Conservation (phyloP, 495 filamentous ascomycete genomes). For the Sabuloglossum arenarium region DNA sequence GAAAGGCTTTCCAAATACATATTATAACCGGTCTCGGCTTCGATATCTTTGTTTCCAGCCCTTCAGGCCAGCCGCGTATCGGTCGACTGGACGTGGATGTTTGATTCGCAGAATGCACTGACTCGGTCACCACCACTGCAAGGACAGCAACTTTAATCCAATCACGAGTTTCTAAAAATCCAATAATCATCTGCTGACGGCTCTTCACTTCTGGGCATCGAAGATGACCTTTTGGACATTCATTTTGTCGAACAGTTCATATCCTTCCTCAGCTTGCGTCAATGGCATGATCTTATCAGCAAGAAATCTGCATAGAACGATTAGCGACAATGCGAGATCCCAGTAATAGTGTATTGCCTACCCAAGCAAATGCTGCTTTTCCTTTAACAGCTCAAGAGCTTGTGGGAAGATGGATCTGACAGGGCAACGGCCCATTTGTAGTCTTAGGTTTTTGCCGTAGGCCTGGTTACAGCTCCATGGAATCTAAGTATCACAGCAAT, state of each 20-base stretch:
- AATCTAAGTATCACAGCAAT: conserved; percentile 27
- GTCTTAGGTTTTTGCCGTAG: conserved; percentile 70
- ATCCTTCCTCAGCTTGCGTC: conserved; percentile 63
- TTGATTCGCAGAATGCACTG: neutral
- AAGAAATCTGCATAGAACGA: conserved; percentile 49
- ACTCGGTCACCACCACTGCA: neutral
- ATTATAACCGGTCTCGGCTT: no score
- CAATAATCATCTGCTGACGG: neutral
- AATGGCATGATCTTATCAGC: conserved; percentile 84
- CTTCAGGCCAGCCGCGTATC: neutral
- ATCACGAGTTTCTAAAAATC: no score
- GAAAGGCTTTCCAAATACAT: neutral
- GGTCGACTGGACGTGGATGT: neutral
- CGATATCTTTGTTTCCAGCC: neutral
- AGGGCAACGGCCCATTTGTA: conserved; percentile 92
- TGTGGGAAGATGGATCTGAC: conserved; percentile 66
- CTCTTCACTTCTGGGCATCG: neutral
- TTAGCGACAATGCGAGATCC: conserved; percentile 8
- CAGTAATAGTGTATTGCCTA: conserved; percentile 26
- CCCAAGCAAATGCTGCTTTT: conserved; percentile 66
- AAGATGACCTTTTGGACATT: conserved; percentile 76
- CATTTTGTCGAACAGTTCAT: conserved; percentile 83
- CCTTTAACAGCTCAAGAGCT: conserved; percentile 55
- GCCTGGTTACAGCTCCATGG: conserved; percentile 62
- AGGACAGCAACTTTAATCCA: no score